Conservation (phyloP, 208 protist genomes). For the Leishmania major region DNA sequence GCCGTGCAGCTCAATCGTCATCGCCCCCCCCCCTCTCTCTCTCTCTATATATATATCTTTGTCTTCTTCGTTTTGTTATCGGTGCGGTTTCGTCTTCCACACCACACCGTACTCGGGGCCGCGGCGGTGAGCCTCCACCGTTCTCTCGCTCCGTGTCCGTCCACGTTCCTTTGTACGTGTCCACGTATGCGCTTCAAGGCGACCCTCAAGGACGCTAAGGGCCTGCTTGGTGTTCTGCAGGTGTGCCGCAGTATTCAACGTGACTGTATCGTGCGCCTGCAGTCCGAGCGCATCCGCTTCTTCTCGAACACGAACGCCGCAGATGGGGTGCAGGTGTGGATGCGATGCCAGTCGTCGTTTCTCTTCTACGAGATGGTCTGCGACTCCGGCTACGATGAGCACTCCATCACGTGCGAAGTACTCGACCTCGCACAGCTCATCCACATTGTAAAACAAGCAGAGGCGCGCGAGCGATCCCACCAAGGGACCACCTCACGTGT, state of each 20-base stretch:
- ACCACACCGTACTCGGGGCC: neutral
- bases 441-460: conserved; percentile 70
- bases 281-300: conserved; percentile 61
- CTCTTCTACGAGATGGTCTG: conserved; percentile 77
- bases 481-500: conserved; percentile 30
- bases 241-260: conserved; percentile 67
- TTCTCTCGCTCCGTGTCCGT: neutral
- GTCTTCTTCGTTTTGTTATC: neutral
- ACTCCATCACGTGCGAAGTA: conserved; percentile 83
- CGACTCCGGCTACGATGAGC: conserved; percentile 61
- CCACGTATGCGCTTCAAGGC: conserved; percentile 79
- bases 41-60: no score
- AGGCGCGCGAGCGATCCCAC: conserved; percentile 35
- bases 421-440: conserved; percentile 62
- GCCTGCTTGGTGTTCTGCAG: conserved; percentile 58
- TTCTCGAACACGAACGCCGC: conserved; percentile 61
- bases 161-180: neutral
- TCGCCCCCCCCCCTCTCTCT: no score
- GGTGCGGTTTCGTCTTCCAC: neutral
- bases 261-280: conserved; percentile 66
- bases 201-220: conserved; percentile 55
- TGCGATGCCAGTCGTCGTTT: conserved; percentile 53
- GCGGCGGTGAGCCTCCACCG: neutral
- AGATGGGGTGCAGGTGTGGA: conserved; percentile 78
- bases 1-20: no score